A percentile compares a stretch with the other conserved stretches of the same genome.
These are phyloP conservation scores for Shiraia sp. DNA, from an alignment of 2,329 filamentous ascomycete species.

Conservation along the genomic window DNA sequence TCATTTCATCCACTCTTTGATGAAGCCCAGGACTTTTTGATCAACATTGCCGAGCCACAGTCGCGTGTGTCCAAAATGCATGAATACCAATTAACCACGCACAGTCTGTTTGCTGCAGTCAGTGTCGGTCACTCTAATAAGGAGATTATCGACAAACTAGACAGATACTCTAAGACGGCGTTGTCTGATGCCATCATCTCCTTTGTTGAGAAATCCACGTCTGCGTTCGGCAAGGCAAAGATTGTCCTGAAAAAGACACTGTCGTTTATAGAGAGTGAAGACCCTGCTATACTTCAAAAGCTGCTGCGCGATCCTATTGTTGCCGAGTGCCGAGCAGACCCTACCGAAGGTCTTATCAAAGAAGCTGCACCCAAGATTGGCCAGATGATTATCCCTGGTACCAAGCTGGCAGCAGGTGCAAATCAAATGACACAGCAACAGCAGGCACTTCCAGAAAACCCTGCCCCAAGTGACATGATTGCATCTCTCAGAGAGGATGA, in stretches of 20 bases:
- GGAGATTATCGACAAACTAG: constrained; percentile 87
- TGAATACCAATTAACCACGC: constrained; percentile 88
- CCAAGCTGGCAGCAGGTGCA: constrained; percentile 87
- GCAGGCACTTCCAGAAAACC: constrained; percentile 33
- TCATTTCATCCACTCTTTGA: constrained; percentile 88
- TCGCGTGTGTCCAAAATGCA: constrained; percentile 90
- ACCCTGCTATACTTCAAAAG: constrained; percentile 81
- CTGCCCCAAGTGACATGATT: constrained; percentile 63
- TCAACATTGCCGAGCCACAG: constrained; percentile 91
- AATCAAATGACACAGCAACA: constrained; percentile 62
- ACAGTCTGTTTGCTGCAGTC: constrained; percentile 93
- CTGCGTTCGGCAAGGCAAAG: constrained; percentile 94
- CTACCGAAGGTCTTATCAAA: constrained; percentile 72
- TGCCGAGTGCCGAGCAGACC: constrained; percentile 75
- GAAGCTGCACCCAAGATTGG: constrained; percentile 84
- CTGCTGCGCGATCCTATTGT: constrained; percentile 86
- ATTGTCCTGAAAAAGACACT: constrained; percentile 92
- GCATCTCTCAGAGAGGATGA: constrained; percentile 69
- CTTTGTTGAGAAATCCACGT: constrained; percentile 82
- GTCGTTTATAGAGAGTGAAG: constrained; percentile 91
- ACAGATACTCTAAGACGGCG: constrained; percentile 85
- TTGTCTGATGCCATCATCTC: constrained; percentile 78
- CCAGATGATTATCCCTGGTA: constrained; percentile 89
- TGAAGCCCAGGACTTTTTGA: constrained; percentile 90
- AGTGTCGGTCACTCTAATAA: constrained; percentile 88